phyloP scores from a whole-genome alignment of 139 green algal species.

The Chlamydomonas incerta region DNA sequence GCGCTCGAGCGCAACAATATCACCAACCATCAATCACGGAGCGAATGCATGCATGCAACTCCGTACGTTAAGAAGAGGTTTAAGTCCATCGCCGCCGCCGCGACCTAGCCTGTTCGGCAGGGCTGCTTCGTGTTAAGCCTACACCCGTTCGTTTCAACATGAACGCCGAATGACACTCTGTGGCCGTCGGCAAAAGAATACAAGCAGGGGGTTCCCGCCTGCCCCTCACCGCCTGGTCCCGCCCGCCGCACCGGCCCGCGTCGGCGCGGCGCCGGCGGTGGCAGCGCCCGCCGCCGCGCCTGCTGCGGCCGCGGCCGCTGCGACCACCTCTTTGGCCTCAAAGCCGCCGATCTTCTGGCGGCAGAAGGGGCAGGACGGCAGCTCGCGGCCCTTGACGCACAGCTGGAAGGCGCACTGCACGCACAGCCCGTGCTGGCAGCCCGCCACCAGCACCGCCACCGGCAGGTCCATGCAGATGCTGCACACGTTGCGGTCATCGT shows the following conservation, averaged over 20 bases:
- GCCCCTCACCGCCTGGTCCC: not conserved
- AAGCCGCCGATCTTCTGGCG: constrained; percentile 63
- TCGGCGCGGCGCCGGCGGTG: not conserved
- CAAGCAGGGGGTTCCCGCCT: not conserved
- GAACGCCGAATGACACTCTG: too few species aligned
- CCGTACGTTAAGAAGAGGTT: too few species aligned
- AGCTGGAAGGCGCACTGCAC: constrained; percentile 70
- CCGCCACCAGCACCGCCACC: constrained; percentile 48
- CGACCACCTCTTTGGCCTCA: constrained; percentile 20
- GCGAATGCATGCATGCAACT: too few species aligned
- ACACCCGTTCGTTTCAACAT: too few species aligned
- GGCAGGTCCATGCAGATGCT: constrained; percentile 66
- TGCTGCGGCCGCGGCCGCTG: not conserved
- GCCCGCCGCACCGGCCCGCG: too few species aligned
- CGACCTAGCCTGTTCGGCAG: too few species aligned
- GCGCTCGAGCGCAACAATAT: too few species aligned
- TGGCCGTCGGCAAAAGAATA: not conserved
- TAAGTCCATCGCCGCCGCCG: too few species aligned
- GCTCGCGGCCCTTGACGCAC: constrained; percentile 60
- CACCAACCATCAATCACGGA: too few species aligned
- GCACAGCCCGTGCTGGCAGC: constrained; percentile 63
- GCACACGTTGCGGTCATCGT: constrained; percentile 55
- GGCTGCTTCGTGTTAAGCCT: too few species aligned
- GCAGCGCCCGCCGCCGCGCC: not conserved
- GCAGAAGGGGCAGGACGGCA: constrained; percentile 62